Percentiles rank a stretch among this genome's conserved stretches.
Evolutionary conservation across 345 rosid genomes (phyloP).

Genomic region (Eucalyptus rudis): DNA sequence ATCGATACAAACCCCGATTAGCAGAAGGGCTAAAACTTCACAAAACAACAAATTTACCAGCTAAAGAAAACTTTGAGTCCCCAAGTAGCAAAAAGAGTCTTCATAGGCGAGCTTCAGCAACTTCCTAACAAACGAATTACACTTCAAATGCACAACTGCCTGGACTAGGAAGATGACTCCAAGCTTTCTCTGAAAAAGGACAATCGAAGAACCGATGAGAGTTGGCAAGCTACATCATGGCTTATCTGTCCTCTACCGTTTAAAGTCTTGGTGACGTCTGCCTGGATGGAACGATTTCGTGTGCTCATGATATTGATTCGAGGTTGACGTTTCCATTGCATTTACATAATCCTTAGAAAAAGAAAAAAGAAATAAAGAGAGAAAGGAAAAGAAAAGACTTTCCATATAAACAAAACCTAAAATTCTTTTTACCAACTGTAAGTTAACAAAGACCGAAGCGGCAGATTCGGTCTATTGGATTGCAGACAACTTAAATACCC

Average conservation of each 20-base stretch:
- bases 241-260: too few relatives aligned
- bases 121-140: neutral
- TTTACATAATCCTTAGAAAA: neutral
- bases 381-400: neutral
- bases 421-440: neutral
- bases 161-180: neutral
- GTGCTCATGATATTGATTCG: neutral
- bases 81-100: neutral
- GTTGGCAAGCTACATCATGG: neutral
- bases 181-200: neutral
- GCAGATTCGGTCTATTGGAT: neutral
- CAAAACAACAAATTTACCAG: neutral
- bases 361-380: neutral
- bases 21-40: neutral
- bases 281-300: neutral
- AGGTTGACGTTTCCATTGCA: neutral
- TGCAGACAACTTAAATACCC: too few relatives aligned
- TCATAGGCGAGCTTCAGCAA: neutral
- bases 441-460: neutral
- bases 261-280: too few relatives aligned
- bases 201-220: neutral
- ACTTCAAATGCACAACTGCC: neutral
- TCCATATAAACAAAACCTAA: neutral
- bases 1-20: neutral
- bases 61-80: neutral